Percentiles rank a stretch among this genome's conserved stretches.
Evolutionary conservation across 176 grass and related monocot species (phyloP).

Genomic region (Lolium multiflorum): DNA sequence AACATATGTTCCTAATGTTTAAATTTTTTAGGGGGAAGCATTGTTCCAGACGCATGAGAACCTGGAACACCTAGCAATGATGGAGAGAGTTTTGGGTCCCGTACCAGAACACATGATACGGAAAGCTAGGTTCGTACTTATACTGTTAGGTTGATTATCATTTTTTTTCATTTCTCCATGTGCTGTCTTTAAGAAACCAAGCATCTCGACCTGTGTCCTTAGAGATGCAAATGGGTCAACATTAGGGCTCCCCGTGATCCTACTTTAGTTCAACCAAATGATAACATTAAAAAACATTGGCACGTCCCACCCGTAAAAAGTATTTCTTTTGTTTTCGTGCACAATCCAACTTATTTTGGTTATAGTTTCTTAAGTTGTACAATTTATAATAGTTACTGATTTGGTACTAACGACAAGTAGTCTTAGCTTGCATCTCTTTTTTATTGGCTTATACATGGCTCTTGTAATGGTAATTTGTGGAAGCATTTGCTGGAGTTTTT

Average conservation of each 20-base stretch:
- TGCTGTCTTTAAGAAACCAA: neutral
- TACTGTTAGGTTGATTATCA: neutral
- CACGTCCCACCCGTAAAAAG: neutral
- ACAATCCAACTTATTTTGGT: neutral
- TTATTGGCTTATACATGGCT: constrained; percentile 5
- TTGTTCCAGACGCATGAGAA: constrained; percentile 97
- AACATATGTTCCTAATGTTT: constrained; percentile 34
- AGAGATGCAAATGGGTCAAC: too few species aligned
- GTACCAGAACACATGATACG: constrained; percentile 83
- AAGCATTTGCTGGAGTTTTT: neutral
- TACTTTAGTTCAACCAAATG: too few species aligned
- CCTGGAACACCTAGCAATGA: constrained; percentile 95
- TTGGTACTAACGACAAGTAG: neutral
- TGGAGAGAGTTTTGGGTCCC: constrained; percentile 94
- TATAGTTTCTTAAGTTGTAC: constrained; percentile 7
- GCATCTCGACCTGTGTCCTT: neutral
- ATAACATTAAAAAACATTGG: neutral
- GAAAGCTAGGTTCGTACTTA: constrained; percentile 63
- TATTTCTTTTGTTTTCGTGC: constrained; percentile 2
- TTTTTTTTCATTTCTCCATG: constrained; percentile 3
- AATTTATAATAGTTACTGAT: neutral
- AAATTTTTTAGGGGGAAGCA: constrained; percentile 74
- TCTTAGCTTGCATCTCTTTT: constrained; percentile 1
- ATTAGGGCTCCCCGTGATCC: too few species aligned
- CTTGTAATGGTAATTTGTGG: neutral